Conservation (phyloP, 495 filamentous ascomycete species). For the Xylaria cubensis region DNA sequence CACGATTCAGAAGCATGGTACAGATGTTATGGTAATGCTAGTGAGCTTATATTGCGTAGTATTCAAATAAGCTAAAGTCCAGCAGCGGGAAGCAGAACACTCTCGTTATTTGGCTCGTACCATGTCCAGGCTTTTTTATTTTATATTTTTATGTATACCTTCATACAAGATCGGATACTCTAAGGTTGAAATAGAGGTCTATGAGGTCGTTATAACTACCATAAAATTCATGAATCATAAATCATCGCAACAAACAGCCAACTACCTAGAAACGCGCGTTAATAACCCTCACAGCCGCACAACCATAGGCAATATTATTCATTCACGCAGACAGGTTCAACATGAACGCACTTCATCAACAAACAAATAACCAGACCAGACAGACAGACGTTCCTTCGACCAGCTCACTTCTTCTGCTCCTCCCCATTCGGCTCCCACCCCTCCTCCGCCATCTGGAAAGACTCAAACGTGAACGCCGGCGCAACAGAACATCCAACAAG, state of each 20-base stretch:
- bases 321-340: background rate
- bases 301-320: background rate
- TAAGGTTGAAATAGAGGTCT: background rate
- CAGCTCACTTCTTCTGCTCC: slow-evolving; percentile 1
- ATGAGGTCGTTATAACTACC: background rate
- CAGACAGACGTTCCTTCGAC: no score
- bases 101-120: no score
- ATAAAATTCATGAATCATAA: background rate
- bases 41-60: background rate
- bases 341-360: background rate
- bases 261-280: background rate
- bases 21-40: background rate
- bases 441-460: slow-evolving; percentile 45
- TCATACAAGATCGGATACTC: background rate
- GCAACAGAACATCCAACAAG: slow-evolving; percentile 51
- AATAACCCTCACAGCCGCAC: background rate
- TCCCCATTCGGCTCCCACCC: slow-evolving; percentile 45
- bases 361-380: no score
- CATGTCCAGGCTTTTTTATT: background rate
- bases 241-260: background rate
- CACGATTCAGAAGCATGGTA: background rate
- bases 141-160: background rate
- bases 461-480: slow-evolving; percentile 43
- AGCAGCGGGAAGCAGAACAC: background rate
- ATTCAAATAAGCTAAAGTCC: background rate